Evolutionary conservation across 441 rosid genomes (phyloP), one percentile per base, ranked within the genome.

Genomic region (Populus trichocarpa): DNA sequence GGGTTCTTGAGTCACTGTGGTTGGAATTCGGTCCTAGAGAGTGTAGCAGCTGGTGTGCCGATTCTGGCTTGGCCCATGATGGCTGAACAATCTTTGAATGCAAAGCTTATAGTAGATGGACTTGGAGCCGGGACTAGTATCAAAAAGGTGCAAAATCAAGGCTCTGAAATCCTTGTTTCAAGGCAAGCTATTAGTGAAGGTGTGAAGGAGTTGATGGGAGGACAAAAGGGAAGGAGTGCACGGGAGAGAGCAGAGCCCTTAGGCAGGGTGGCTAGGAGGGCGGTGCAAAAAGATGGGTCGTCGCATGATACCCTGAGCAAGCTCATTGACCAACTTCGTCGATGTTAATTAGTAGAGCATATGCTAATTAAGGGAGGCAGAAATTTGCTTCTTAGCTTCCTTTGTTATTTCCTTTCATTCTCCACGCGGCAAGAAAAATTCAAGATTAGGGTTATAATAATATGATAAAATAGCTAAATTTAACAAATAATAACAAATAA

Each of bases 1-100:
- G 88, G 74, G 28, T 84, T 84, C 75, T 33, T 84, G 71, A 81
- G 81, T 30, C 84, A 84, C 1, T 81, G 82, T 46, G 84, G 86
- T 2, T 81, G 86, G 84, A 84, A 81, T 75, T 81, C 84, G 3
- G 74, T 81, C 22, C 28, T 84, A 11, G 84, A 84, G 67, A 68
- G 81, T 71, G 40, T 81, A 72, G 78, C 61, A 14, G 32, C 32
- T 30, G 32, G 32, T 30, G 32, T 30, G 32, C 32, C 32, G 32
- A 4, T 30, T 30, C 32, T 81, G 70, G 72, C 72, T 0, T 81
- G 84, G 84, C 77, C 83, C 3, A 67, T 57, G 71, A 72, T 61
- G 9, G 70, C 70, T 13, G 84, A 84, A 2, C 82, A 84, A 71
- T 75, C 71, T 5, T 18, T 81, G 28, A 84, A 81, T 61, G 82